Percentiles rank a stretch among this genome's conserved stretches.
Evolutionary conservation across 495 filamentous ascomycete species (phyloP).

Genomic region (Clavariopsis aquatica): DNA sequence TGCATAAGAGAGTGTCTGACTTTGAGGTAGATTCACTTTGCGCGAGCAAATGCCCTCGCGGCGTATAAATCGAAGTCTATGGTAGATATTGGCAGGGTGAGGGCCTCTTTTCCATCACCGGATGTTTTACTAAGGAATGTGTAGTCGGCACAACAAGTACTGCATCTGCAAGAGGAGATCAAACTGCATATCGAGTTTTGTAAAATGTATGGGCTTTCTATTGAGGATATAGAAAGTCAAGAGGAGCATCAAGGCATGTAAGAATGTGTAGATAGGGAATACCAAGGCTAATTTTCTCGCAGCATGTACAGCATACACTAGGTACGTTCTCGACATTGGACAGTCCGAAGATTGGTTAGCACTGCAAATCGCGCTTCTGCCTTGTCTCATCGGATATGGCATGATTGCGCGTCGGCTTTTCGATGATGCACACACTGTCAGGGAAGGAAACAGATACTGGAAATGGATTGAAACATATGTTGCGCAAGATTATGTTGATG

Average conservation of each 20-base stretch:
- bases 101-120: slow-evolving; percentile 22
- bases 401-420: slow-evolving; percentile 68
- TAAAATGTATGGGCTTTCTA: slow-evolving; percentile 72
- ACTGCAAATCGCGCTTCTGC: slow-evolving; percentile 78
- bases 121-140: slow-evolving; percentile 10
- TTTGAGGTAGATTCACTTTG: slow-evolving; percentile 70
- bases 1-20: slow-evolving; percentile 13
- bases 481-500: slow-evolving; percentile 70
- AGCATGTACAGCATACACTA: slow-evolving; percentile 74
- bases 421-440: slow-evolving; percentile 55
- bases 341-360: slow-evolving; percentile 83
- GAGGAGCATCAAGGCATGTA: slow-evolving; percentile 71
- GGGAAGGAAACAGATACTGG: slow-evolving; percentile 77
- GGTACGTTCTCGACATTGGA: slow-evolving; percentile 85
- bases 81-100: slow-evolving; percentile 61
- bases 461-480: slow-evolving; percentile 88
- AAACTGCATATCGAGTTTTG: slow-evolving; percentile 80
- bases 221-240: slow-evolving; percentile 67
- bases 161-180: slow-evolving; percentile 77
- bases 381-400: slow-evolving; percentile 86
- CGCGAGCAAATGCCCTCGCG: slow-evolving; percentile 78
- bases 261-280: background rate
- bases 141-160: slow-evolving; percentile 69
- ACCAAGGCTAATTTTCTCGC: background rate
- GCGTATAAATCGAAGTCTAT: slow-evolving; percentile 78